Conservation (phyloP, 2,329 filamentous ascomycete species). For the Hymenoscyphus fraxineus region DNA sequence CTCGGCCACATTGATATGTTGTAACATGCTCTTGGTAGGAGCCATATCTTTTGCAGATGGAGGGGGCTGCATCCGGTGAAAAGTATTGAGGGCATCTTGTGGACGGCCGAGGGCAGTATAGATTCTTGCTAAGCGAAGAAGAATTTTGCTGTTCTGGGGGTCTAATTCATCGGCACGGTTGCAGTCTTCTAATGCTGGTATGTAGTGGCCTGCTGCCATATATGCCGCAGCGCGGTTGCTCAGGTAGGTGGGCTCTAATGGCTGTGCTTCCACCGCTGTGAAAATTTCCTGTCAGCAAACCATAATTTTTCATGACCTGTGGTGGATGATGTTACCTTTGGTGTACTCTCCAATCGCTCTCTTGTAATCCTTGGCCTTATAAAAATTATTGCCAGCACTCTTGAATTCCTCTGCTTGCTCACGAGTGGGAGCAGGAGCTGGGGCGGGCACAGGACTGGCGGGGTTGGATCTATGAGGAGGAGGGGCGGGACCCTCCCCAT, state of each 20-base stretch:
- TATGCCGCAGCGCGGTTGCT: conserved; percentile 93
- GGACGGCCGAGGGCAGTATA: conserved; percentile 84
- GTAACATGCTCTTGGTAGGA: conserved; percentile 78
- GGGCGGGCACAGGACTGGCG: conserved; percentile 51
- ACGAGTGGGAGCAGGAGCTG: conserved; percentile 30
- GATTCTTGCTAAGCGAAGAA: conserved; percentile 83
- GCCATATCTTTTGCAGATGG: conserved; percentile 82
- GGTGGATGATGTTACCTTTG: conserved; percentile 61
- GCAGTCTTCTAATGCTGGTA: conserved; percentile 81
- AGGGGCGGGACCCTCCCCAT: conserved; percentile 55
- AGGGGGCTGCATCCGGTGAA: conserved; percentile 72
- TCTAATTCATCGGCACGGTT: conserved; percentile 78
- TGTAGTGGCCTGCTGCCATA: conserved; percentile 80
- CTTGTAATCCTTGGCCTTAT: conserved; percentile 88
- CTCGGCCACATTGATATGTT: conserved; percentile 76
- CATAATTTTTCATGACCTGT: conserved; percentile 1
- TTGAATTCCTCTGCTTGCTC: conserved; percentile 92
- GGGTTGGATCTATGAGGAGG: conserved; percentile 68
- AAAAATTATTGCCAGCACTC: conserved; percentile 89
- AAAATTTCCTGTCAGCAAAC: conserved; percentile 15
- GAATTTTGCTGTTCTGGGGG: conserved; percentile 79
- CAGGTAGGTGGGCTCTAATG: conserved; percentile 81
- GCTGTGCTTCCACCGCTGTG: conserved; percentile 84
- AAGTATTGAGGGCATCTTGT: conserved; percentile 79
- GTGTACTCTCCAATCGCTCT: conserved; percentile 90